phyloP scores from a whole-genome alignment of 352 stramenopile genomes.

The Elongisporangium prolatum region DNA sequence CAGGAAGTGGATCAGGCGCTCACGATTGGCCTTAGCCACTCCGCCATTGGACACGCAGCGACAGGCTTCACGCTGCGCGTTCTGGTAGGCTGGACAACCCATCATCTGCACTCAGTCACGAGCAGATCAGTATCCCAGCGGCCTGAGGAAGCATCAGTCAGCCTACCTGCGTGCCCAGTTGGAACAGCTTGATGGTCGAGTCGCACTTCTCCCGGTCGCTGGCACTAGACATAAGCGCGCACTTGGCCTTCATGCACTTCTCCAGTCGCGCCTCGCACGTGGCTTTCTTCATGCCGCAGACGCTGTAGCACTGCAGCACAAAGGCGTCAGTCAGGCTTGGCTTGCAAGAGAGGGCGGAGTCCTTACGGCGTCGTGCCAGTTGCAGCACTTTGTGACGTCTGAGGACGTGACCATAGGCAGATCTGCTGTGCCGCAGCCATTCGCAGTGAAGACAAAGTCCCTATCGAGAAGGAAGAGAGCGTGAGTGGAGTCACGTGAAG shows the following conservation, averaged over 20 bases:
- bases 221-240: conserved; percentile 17
- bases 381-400: conserved; percentile 72
- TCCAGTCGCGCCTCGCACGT: conserved; percentile 64
- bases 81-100: conserved; percentile 59
- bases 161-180: conserved; percentile 46
- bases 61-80: conserved; percentile 68
- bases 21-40: conserved; percentile 20
- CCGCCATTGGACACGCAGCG: conserved; percentile 36
- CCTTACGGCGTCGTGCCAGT: conserved; percentile 74
- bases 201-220: conserved; percentile 41
- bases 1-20: conserved; percentile 61
- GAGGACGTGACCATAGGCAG: conserved; percentile 38
- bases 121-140: background rate
- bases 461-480: conserved; percentile 13
- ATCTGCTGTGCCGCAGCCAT: conserved; percentile 64
- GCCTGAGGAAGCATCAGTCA: background rate
- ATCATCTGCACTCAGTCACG: conserved; percentile 34
- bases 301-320: conserved; percentile 60
- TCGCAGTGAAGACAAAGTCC: conserved; percentile 68
- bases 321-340: background rate
- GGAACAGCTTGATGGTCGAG: conserved; percentile 59
- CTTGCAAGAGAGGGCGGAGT: too few relatives aligned
- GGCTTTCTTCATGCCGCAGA: conserved; percentile 70
- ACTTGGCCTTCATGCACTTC: conserved; percentile 70
- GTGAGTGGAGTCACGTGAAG: conserved; percentile 1